Conservation (phyloP, 192 early-diverging fungal species). For the Entomortierella lignicola region DNA sequence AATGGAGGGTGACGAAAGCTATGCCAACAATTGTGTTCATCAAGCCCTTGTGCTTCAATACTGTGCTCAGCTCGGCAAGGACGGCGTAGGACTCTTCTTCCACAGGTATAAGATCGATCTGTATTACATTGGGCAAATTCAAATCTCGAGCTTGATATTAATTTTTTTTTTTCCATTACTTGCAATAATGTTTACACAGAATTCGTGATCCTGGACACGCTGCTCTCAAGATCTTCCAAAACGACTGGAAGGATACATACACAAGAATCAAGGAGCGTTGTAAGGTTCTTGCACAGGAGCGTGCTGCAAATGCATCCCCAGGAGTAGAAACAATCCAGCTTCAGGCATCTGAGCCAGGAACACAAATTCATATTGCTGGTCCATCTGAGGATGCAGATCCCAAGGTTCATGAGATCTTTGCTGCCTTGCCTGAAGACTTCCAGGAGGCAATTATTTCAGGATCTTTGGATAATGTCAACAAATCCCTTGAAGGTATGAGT, state of each 20-base stretch:
- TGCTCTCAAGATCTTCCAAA: conserved; percentile 83
- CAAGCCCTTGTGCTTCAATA: conserved; percentile 91
- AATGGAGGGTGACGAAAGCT: conserved; percentile 74
- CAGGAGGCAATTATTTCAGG: conserved; percentile 80
- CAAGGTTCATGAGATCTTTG: conserved; percentile 74
- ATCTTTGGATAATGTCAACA: conserved; percentile 88
- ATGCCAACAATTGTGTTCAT: conserved; percentile 80
- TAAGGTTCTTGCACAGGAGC: conserved; percentile 67
- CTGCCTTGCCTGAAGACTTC: conserved; percentile 74
- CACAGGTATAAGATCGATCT: conserved; percentile 59
- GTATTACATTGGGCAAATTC: not conserved
- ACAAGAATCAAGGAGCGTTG: conserved; percentile 83
- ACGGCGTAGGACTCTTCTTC: conserved; percentile 90
- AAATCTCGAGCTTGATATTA: not conserved
- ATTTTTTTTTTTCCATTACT: not conserved
- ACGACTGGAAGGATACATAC: conserved; percentile 90
- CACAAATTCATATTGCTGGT: conserved; percentile 76
- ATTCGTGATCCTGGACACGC: conserved; percentile 60
- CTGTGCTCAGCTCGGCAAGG: conserved; percentile 80
- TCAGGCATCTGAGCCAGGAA: conserved; percentile 76
- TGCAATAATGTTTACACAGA: conserved; percentile 18
- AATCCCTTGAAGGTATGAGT: conserved; percentile 73
- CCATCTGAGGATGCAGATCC: conserved; percentile 70
- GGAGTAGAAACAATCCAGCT: conserved; percentile 77
- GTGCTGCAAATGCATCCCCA: conserved; percentile 51